A percentile compares a stretch with the other conserved stretches of the same genome.
phyloP scores from a whole-genome alignment of 176 grass and related monocot species.

The Ensete glaucum region DNA sequence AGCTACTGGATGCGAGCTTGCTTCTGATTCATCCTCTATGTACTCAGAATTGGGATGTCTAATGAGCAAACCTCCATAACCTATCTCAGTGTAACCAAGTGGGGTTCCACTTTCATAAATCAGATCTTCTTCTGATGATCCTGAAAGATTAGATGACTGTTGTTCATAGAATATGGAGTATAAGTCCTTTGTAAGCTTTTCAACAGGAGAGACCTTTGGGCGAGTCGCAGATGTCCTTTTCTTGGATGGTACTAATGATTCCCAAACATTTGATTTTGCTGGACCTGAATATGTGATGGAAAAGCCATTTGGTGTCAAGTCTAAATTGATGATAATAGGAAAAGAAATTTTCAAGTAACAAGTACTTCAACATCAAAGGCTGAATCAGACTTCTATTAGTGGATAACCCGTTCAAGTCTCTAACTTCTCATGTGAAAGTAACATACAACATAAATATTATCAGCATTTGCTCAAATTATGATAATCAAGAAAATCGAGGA shows the following conservation, averaged over 20 bases:
- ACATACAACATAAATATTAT: background rate
- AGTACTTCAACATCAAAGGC: background rate
- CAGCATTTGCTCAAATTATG: background rate
- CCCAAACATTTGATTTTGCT: constrained; percentile 84
- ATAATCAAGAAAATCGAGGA: too few species aligned
- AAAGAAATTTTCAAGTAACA: background rate
- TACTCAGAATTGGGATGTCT: constrained; percentile 54
- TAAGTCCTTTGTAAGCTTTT: constrained; percentile 80
- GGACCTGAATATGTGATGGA: constrained; percentile 37
- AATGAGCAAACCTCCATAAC: constrained; percentile 80
- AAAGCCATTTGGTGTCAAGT: constrained; percentile 4
- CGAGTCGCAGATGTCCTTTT: constrained; percentile 52
- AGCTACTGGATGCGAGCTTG: constrained; percentile 66
- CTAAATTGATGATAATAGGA: background rate
- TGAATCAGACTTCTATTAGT: background rate
- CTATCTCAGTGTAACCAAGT: constrained; percentile 53
- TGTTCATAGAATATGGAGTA: constrained; percentile 68
- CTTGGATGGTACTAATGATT: constrained; percentile 59
- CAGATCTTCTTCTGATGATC: constrained; percentile 62
- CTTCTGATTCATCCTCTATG: constrained; percentile 78
- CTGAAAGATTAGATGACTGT: constrained; percentile 43
- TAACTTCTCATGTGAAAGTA: background rate
- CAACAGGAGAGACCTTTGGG: constrained; percentile 45
- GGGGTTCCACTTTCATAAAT: constrained; percentile 60
- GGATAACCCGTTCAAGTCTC: background rate